Percentiles rank a stretch among this genome's conserved stretches.
These are phyloP conservation scores for Mycena indigotica DNA, from an alignment of 768 basidiomycete genomes.

Conservation along the genomic window DNA sequence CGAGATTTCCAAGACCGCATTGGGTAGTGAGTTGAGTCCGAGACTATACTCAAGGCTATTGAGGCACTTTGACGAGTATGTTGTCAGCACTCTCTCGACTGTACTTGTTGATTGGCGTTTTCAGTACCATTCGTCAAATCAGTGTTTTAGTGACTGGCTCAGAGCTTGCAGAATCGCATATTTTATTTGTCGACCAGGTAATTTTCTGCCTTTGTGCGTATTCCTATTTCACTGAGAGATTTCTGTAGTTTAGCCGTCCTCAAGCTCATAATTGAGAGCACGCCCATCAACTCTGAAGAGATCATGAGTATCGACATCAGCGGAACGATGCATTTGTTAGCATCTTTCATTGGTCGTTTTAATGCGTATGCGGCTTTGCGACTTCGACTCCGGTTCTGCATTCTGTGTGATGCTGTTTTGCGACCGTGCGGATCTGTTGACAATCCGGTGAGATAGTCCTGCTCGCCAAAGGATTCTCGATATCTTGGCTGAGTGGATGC, in stretches of 20 bases:
- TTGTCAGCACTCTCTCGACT: too few relatives aligned
- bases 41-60: not conserved
- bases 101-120: not conserved
- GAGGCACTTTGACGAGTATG: not conserved
- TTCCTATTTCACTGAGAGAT: too few relatives aligned
- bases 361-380: too few relatives aligned
- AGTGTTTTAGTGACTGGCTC: not conserved
- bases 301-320: conserved; percentile 75
- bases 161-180: not conserved
- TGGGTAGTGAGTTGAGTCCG: not conserved
- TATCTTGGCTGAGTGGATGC: conserved; percentile 79
- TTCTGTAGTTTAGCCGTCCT: conserved; percentile 71
- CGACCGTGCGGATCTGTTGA: conserved; percentile 57
- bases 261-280: conserved; percentile 81
- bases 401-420: conserved; percentile 70
- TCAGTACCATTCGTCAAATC: not conserved
- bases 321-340: conserved; percentile 58
- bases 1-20: not conserved
- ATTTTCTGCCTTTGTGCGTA: too few relatives aligned
- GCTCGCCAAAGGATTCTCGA: conserved; percentile 75
- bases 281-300: too few relatives aligned
- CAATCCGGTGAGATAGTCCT: too few relatives aligned
- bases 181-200: not conserved
- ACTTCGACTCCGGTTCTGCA: too few relatives aligned
- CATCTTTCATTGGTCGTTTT: conserved; percentile 68